Conservation (phyloP, 164 flowering plant genomes). For the Tinospora cordifolia region DNA sequence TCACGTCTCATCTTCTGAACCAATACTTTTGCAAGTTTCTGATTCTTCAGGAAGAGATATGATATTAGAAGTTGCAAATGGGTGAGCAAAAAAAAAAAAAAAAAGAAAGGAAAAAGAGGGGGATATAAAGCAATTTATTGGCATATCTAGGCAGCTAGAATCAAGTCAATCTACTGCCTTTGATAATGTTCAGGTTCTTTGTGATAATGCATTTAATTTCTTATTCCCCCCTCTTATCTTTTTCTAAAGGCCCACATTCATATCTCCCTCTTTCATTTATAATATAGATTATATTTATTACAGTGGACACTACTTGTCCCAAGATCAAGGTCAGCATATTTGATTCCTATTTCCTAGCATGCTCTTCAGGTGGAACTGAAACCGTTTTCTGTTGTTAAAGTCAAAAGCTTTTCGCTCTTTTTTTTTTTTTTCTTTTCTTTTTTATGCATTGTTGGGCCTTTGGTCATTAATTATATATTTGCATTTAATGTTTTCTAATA, state of each 20-base stretch:
- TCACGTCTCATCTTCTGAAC: neutral
- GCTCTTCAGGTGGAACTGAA: too few relatives aligned
- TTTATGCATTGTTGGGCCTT: too few relatives aligned
- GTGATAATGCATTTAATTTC: neutral
- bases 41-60: constrained; percentile 1
- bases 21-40: neutral
- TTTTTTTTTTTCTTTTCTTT: too few relatives aligned
- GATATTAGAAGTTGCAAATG: constrained; percentile 1
- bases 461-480: too few relatives aligned
- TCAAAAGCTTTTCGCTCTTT: too few relatives aligned
- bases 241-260: neutral
- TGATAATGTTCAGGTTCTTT: constrained; percentile 3
- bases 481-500: too few relatives aligned
- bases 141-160: constrained; percentile 4
- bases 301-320: neutral
- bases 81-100: neutral
- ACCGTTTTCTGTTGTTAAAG: too few relatives aligned
- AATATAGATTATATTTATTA: neutral
- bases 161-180: neutral
- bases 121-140: constrained; percentile 1
- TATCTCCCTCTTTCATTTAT: neutral
- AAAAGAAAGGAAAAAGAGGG: too few relatives aligned
- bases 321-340: neutral
- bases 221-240: constrained; percentile 2
- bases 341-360: neutral